phyloP scores from a whole-genome alignment of 177 flowering plant genomes.

The Telopea speciosissima region DNA sequence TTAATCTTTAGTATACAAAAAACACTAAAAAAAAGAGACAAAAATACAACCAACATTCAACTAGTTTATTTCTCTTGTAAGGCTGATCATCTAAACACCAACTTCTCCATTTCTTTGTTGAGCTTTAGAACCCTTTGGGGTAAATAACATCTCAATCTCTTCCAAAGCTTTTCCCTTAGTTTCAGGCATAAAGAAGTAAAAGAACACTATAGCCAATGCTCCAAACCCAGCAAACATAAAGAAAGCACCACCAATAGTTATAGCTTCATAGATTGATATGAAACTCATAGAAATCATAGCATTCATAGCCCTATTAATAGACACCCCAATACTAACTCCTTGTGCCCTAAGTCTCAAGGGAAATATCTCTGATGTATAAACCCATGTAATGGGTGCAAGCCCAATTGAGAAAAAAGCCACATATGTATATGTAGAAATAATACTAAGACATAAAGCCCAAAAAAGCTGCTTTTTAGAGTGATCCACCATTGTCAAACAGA shows the following conservation, averaged over 20 bases:
- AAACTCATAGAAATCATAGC: constrained; percentile 3
- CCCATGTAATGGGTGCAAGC: constrained; percentile 7
- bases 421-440: neutral
- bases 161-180: neutral
- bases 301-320: constrained; percentile 2
- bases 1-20: no score
- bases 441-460: neutral
- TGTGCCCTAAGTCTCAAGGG: constrained; percentile 8
- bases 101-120: no score
- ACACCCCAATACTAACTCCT: constrained; percentile 1
- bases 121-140: neutral
- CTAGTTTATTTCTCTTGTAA: no score
- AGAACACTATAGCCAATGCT: neutral
- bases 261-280: neutral
- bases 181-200: neutral
- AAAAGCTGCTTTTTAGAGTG: neutral
- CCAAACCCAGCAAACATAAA: neutral
- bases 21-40: no score
- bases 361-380: constrained; percentile 1
- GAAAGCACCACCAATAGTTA: constrained; percentile 6
- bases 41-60: no score
- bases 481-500: neutral
- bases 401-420: constrained; percentile 13
- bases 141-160: neutral
- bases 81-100: no score